Conservation (phyloP, 495 filamentous ascomycete species). For the Aspergillus campestris region DNA sequence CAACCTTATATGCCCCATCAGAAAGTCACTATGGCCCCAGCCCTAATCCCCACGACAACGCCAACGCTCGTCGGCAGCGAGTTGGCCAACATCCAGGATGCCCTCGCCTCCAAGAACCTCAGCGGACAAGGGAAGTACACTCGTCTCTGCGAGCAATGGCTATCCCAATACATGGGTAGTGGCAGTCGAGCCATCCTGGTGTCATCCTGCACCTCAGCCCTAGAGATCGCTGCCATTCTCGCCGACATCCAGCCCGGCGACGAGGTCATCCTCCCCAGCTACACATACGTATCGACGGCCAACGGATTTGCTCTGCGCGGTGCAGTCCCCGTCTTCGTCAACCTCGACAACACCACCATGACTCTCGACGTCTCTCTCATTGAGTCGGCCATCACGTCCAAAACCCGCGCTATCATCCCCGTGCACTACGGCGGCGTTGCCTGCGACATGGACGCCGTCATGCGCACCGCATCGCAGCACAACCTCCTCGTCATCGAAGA, state of each 20-base stretch:
- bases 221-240: slow-evolving; percentile 11
- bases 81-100: slow-evolving; percentile 6
- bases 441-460: slow-evolving; percentile 15
- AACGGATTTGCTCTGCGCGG: slow-evolving; percentile 14
- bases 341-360: slow-evolving; percentile 9
- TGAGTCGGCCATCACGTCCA: slow-evolving; percentile 10
- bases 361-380: slow-evolving; percentile 9
- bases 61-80: slow-evolving; percentile 8
- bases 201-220: slow-evolving; percentile 12
- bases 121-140: slow-evolving; percentile 12
- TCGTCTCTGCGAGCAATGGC: slow-evolving; percentile 12
- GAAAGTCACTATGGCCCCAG: not conserved
- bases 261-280: slow-evolving; percentile 16
- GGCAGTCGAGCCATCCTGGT: slow-evolving; percentile 9
- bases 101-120: not conserved
- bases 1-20: no score
- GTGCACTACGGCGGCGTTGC: slow-evolving; percentile 16
- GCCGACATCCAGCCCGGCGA: slow-evolving; percentile 11
- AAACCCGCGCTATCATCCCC: slow-evolving; percentile 14
- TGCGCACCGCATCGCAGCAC: slow-evolving; percentile 10
- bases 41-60: slow-evolving; percentile 2
- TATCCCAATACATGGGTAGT: slow-evolving; percentile 6
- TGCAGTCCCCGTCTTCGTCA: slow-evolving; percentile 8
- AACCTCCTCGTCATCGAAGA: slow-evolving; percentile 15
- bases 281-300: slow-evolving; percentile 14